Percentiles rank a stretch among this genome's conserved stretches.
Evolutionary conservation across 1,139 yeast genomes (phyloP).

Genomic region (Suhomyces kunorum): DNA sequence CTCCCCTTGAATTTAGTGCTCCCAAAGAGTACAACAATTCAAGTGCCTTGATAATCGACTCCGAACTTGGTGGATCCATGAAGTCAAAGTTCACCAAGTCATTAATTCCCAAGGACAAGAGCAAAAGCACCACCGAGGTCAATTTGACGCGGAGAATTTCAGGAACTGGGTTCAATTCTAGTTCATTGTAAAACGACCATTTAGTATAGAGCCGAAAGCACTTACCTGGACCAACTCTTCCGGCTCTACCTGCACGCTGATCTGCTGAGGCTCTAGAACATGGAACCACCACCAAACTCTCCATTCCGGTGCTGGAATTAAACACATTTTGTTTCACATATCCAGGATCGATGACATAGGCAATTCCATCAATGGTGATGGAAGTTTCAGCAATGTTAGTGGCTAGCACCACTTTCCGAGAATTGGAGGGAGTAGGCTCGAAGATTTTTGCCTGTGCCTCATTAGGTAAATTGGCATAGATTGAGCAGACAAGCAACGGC

Average conservation of each 20-base stretch:
- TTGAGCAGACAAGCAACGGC: constrained; percentile 75
- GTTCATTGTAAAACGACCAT: constrained; percentile 77
- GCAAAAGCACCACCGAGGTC: constrained; percentile 68
- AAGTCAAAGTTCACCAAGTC: constrained; percentile 84
- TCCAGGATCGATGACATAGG: constrained; percentile 89
- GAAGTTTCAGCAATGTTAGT: constrained; percentile 98
- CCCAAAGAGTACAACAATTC: constrained; percentile 84
- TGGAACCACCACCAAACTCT: constrained; percentile 77
- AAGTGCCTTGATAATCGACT: constrained; percentile 71
- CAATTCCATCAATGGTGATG: constrained; percentile 89
- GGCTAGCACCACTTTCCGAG: constrained; percentile 87
- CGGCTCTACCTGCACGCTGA: constrained; percentile 97
- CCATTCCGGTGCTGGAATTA: constrained; percentile 87
- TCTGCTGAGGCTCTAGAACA: constrained; percentile 95
- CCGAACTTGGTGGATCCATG: constrained; percentile 80
- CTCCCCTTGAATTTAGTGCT: constrained; percentile 79
- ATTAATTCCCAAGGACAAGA: constrained; percentile 78
- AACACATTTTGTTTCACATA: constrained; percentile 85
- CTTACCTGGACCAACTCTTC: constrained; percentile 95
- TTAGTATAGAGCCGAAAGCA: constrained; percentile 88
- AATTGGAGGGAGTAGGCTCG: constrained; percentile 78
- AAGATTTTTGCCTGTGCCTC: constrained; percentile 81
- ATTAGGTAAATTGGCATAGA: constrained; percentile 89
- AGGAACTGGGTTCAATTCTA: constrained; percentile 79
- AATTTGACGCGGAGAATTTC: constrained; percentile 85